Percentiles rank a stretch among this genome's conserved stretches.
These are phyloP conservation scores for Lasiodiplodia citricola DNA, from an alignment of 2,329 filamentous ascomycete genomes.

Conservation along the genomic window DNA sequence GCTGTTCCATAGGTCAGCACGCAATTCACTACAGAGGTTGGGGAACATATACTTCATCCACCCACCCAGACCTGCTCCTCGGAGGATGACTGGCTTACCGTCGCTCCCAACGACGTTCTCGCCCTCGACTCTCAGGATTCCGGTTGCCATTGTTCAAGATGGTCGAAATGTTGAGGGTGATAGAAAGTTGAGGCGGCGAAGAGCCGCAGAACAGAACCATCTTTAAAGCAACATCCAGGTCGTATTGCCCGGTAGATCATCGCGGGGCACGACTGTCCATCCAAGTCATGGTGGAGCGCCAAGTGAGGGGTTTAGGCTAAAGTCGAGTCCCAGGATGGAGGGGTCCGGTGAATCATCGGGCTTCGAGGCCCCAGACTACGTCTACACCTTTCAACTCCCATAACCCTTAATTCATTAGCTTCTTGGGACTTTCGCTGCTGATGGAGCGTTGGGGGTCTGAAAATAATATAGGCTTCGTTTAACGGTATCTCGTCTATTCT, in stretches of 20 bases:
- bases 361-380: neutral
- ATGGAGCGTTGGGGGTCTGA: no score
- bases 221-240: neutral
- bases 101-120: constrained; percentile 53
- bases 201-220: neutral
- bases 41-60: constrained; percentile 49
- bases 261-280: constrained; percentile 9
- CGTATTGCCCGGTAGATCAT: neutral
- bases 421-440: no score
- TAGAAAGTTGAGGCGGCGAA: neutral
- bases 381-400: neutral
- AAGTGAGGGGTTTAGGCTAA: constrained; percentile 20
- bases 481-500: neutral
- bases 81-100: constrained; percentile 54
- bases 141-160: neutral
- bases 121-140: constrained; percentile 48
- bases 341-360: neutral
- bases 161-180: neutral
- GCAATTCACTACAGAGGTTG: no score
- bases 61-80: constrained; percentile 54
- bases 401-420: neutral
- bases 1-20: constrained; percentile 30
- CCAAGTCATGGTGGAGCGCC: neutral
- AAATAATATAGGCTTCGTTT: no score
- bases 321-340: neutral